These are phyloP conservation scores for Chimonanthus praecox DNA, from an alignment of 164 flowering plant genomes.

Conservation along the genomic window DNA sequence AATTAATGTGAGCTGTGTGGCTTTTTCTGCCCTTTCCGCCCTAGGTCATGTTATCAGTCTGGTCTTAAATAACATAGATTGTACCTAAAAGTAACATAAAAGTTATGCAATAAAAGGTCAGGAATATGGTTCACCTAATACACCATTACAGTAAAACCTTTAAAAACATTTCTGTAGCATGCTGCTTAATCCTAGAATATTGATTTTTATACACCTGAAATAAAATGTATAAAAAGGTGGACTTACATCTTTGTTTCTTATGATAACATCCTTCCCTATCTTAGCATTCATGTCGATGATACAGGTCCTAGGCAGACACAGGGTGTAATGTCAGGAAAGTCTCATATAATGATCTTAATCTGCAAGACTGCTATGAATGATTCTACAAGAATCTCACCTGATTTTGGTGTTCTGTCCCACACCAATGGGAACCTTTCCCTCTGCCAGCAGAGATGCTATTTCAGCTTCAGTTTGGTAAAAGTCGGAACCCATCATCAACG, in stretches of 20 bases:
- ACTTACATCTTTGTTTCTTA: constrained; percentile 74
- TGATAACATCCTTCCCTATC: constrained; percentile 74
- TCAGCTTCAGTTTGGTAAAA: constrained; percentile 83
- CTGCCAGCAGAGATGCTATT: constrained; percentile 73
- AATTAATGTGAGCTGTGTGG: too few species aligned
- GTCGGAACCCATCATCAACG: constrained; percentile 93
- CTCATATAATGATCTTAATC: too few species aligned
- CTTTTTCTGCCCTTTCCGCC: too few species aligned
- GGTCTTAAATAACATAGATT: too few species aligned
- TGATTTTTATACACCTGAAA: too few species aligned
- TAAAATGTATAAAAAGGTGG: background rate
- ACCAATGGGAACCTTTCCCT: constrained; percentile 84
- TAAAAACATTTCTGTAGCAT: background rate
- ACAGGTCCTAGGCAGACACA: constrained; percentile 45
- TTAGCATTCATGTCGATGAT: constrained; percentile 85
- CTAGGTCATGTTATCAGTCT: too few species aligned
- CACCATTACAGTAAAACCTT: background rate
- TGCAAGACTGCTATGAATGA: too few species aligned
- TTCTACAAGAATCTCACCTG: constrained; percentile 31
- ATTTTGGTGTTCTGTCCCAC: constrained; percentile 67
- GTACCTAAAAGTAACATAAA: too few species aligned
- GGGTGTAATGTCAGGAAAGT: background rate
- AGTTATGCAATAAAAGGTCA: too few species aligned
- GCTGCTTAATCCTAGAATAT: too few species aligned
- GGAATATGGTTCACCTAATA: too few species aligned